Evolutionary conservation across 1,139 yeast genomes (phyloP).

Genomic region (Saccharomyces hybrid): DNA sequence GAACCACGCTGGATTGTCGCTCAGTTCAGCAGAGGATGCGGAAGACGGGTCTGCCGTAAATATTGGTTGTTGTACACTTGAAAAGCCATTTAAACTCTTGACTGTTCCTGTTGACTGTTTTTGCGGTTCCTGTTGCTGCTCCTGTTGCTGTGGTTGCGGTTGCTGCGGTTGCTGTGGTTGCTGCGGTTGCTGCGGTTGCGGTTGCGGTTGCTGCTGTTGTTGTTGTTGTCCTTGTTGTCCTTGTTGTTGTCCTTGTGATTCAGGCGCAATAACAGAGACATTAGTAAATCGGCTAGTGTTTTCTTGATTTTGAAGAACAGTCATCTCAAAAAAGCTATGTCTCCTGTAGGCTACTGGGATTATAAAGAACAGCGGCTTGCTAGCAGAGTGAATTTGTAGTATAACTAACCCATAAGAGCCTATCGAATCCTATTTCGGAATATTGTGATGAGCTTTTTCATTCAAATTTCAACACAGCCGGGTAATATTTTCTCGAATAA

Average conservation of each 20-base stretch:
- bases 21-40: not conserved
- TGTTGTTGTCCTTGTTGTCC: not conserved
- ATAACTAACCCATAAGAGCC: not conserved
- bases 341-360: not conserved
- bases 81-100: not conserved
- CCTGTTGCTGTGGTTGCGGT: not conserved
- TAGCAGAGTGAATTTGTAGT: not conserved
- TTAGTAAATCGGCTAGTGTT: conserved; percentile 15
- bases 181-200: not conserved
- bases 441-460: not conserved
- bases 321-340: not conserved
- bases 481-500: not conserved
- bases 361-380: not conserved
- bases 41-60: not conserved
- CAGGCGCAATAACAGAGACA: conserved; percentile 16
- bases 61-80: not conserved
- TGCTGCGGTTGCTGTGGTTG: not conserved
- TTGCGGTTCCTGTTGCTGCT: not conserved
- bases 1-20: conserved; percentile 4
- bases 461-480: not conserved
- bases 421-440: not conserved
- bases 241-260: conserved; percentile 8
- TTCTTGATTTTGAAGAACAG: not conserved
- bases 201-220: conserved; percentile 1
- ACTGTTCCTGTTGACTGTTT: conserved; percentile 11